Base-by-base conservation (phyloP, 306 rosid genomes). In the Fragaria vesca region DNA sequence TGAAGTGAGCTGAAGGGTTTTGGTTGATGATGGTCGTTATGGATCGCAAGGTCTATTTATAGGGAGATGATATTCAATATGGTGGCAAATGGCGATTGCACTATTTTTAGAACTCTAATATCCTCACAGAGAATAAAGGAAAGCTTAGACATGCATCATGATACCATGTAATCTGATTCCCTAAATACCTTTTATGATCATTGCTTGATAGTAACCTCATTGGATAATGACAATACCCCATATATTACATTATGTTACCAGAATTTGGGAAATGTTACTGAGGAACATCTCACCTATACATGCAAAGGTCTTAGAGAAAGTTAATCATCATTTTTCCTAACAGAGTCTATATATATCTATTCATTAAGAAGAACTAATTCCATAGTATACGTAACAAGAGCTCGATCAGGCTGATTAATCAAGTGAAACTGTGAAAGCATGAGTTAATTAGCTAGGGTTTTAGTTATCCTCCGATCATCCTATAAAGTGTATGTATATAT, bases 131-230 rank as follows among this genome's bases (percentile, higher is more conserved):
- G 47, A 66, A 66, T 36, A 66, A 15, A 66, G 42, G 70, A 66
- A 66, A 36, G 46, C 40, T 36, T 3, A 65, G 3, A 34, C 24
- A 24, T 3, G 36, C 36, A 60, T 34, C 46, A 36, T 34, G 16
- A 62, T 30, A 62, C 36, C 47, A 17, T 63, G 69, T 66, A 66
- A 66, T 66, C 47, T 18, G 70, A 66, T 66, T 66, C 47, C 46
- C 24, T 36, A 16, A 7, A 15, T 66, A 66, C 47, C 26, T 43
- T 63, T 6, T 66, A 66, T 18, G 70, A 34, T 66, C 70, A 36
- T 65, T 34, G 12, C 69, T 65, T 30, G 46, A 65, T 66, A 36
- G 0, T 32, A 16, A 65, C 69, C 43, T 63, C 69, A 6, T 5
- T 30, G 43, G 21, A 30, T 63, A 17, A 30, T 63, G 69, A 32